These are phyloP conservation scores for Baeospora myosura DNA, from an alignment of 1,284 basidiomycete genomes.

Conservation along the genomic window DNA sequence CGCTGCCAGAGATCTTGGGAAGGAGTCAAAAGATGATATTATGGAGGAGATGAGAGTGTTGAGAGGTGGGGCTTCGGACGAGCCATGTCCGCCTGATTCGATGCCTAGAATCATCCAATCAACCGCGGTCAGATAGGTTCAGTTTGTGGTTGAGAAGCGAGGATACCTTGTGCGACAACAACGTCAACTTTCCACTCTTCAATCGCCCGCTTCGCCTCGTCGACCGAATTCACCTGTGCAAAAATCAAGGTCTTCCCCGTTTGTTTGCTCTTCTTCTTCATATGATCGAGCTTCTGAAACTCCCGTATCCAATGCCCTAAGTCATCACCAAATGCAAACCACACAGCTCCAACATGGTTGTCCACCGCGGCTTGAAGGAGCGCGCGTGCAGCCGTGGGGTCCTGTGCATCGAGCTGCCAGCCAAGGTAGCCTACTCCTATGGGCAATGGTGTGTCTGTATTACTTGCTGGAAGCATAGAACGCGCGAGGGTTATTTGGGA, in stretches of 20 bases:
- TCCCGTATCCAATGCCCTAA: slow-evolving; percentile 52
- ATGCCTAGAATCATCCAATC: slow-evolving; percentile 37
- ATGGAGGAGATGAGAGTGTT: slow-evolving; percentile 47
- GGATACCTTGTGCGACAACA: slow-evolving; percentile 67
- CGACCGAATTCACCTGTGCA: slow-evolving; percentile 50
- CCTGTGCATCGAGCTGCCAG: slow-evolving; percentile 57
- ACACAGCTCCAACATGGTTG: slow-evolving; percentile 54
- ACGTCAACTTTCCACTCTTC: slow-evolving; percentile 62
- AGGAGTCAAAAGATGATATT: no score
- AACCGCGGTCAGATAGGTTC: not conserved
- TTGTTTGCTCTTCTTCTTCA: slow-evolving; percentile 24
- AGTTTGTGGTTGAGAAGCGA: no score
- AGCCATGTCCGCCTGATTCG: slow-evolving; percentile 73
- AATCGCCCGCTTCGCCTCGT: slow-evolving; percentile 49
- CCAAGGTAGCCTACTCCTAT: slow-evolving; percentile 69
- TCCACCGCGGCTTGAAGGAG: slow-evolving; percentile 44
- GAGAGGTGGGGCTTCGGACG: slow-evolving; percentile 45
- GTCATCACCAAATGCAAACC: slow-evolving; percentile 64
- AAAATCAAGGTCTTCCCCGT: slow-evolving; percentile 48
- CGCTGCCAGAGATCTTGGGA: slow-evolving; percentile 42
- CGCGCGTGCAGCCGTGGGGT: slow-evolving; percentile 28
- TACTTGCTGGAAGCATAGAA: slow-evolving; percentile 23
- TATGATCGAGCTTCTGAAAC: slow-evolving; percentile 50
- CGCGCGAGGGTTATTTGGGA: slow-evolving; percentile 45
- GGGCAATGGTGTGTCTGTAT: slow-evolving; percentile 33